A percentile compares a stretch with the other conserved stretches of the same genome.
phyloP scores from a whole-genome alignment of 2,329 filamentous ascomycete species.

The Dothistroma septosporum region DNA sequence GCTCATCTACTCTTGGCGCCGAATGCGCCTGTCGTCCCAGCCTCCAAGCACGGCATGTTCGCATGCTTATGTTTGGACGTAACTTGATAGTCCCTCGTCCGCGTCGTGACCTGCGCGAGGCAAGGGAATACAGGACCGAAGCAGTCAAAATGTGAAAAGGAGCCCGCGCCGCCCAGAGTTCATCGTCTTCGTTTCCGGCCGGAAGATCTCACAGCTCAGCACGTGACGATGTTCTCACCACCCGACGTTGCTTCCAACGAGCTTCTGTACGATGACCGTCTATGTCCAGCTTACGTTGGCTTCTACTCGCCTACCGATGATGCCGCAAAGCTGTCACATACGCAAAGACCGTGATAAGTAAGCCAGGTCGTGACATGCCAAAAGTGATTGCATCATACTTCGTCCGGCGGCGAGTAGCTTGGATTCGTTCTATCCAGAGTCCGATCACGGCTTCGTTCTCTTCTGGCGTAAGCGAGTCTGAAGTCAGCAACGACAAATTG shows the following conservation, averaged over 20 bases:
- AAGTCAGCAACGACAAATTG: neutral
- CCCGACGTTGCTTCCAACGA: neutral
- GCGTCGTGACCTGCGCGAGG: neutral
- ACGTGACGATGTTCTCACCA: neutral
- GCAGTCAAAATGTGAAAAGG: neutral
- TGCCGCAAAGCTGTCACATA: neutral
- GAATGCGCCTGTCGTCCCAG: neutral
- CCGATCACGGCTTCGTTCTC: neutral
- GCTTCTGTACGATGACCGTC: neutral
- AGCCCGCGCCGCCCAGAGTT: neutral
- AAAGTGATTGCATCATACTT: constrained; percentile 7
- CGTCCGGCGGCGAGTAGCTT: neutral
- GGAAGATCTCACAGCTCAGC: neutral
- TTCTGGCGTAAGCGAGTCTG: neutral
- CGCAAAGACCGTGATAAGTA: neutral
- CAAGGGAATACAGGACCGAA: neutral
- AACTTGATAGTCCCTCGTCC: neutral
- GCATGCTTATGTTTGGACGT: neutral
- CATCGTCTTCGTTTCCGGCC: neutral
- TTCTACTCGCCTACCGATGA: neutral
- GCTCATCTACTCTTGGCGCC: neutral
- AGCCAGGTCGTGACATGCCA: neutral
- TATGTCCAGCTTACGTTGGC: neutral
- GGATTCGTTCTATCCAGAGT: neutral
- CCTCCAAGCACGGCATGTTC: neutral